Evolutionary conservation across 805 yeast species (phyloP).

Genomic region (Candida germanica): DNA sequence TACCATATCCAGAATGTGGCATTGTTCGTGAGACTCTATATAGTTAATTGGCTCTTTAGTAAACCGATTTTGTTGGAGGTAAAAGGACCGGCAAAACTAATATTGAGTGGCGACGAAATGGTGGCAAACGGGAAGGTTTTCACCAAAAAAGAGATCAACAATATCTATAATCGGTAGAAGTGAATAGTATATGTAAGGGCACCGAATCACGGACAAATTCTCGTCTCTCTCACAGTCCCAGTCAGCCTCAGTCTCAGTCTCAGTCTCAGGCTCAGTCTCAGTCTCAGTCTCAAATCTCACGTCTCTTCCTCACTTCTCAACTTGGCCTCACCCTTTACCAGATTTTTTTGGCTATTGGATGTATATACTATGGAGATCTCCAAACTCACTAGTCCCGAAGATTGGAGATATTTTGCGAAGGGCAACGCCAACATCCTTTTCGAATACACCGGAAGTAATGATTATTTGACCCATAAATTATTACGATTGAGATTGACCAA

Average conservation of each 20-base stretch:
- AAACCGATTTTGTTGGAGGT: slow-evolving; percentile 20
- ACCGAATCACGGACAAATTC: too few species aligned
- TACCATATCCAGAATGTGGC: slow-evolving; percentile 6
- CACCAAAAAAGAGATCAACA: slow-evolving; percentile 9
- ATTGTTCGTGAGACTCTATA: slow-evolving; percentile 11
- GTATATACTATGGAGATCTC: slow-evolving; percentile 31
- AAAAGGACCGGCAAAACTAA: slow-evolving; percentile 25
- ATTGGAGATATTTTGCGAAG: slow-evolving; percentile 45
- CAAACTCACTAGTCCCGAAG: slow-evolving; percentile 29
- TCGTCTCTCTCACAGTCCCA: too few species aligned
- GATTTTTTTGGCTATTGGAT: neutral
- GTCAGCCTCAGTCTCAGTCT: too few species aligned
- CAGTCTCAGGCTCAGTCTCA: too few species aligned
- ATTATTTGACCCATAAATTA: slow-evolving; percentile 32
- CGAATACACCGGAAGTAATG: slow-evolving; percentile 34
- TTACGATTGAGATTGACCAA: slow-evolving; percentile 36
- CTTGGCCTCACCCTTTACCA: neutral
- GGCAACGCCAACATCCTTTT: slow-evolving; percentile 52
- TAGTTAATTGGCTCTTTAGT: slow-evolving; percentile 12
- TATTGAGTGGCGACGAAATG: slow-evolving; percentile 19
- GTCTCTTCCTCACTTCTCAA: neutral
- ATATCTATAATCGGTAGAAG: too few species aligned
- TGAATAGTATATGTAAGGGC: too few species aligned
- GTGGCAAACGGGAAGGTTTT: slow-evolving; percentile 1
- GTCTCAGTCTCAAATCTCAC: too few species aligned